phyloP scores from a whole-genome alignment of 2,329 filamentous ascomycete species.

The Apiospora kogelbergensis region DNA sequence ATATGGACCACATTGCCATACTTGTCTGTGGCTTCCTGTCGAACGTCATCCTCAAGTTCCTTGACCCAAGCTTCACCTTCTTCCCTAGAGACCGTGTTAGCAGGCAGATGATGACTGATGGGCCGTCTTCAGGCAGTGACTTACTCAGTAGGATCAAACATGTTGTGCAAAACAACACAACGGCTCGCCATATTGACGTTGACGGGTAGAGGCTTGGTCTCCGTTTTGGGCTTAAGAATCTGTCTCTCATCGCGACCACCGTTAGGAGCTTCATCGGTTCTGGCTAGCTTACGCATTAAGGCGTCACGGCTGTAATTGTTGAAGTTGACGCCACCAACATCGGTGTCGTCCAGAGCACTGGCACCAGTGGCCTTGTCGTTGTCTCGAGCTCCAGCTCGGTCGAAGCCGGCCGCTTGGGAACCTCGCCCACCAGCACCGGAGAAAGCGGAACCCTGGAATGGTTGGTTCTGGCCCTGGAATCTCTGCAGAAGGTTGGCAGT shows the following conservation, averaged over 20 bases:
- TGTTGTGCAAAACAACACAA: conserved; percentile 92
- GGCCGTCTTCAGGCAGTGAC: conserved; percentile 37
- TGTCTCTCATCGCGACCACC: conserved; percentile 69
- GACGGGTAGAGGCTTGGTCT: conserved; percentile 75
- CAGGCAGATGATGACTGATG: conserved; percentile 8
- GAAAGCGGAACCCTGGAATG: conserved; percentile 87
- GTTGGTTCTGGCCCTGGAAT: conserved; percentile 70
- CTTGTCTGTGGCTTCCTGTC: conserved; percentile 87
- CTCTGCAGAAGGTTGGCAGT: conserved; percentile 90
- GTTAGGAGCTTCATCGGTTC: conserved; percentile 78
- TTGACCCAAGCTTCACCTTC: conserved; percentile 87
- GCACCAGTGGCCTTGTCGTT: conserved; percentile 89
- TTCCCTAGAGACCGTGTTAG: conserved; percentile 61
- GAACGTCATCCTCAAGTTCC: conserved; percentile 91
- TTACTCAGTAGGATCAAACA: conserved; percentile 91
- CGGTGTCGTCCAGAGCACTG: conserved; percentile 94
- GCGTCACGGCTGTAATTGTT: conserved; percentile 98
- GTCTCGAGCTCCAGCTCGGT: conserved; percentile 85
- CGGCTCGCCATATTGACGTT: conserved; percentile 91
- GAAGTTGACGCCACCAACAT: conserved; percentile 98
- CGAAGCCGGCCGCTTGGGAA: conserved; percentile 82
- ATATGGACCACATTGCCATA: conserved; percentile 99
- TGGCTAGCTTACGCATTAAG: conserved; percentile 96
- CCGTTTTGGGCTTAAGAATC: conserved; percentile 74
- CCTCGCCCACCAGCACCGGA: conserved; percentile 88